phyloP scores from a whole-genome alignment of 2,329 filamentous ascomycete genomes.

The Ramularia endophylla region DNA sequence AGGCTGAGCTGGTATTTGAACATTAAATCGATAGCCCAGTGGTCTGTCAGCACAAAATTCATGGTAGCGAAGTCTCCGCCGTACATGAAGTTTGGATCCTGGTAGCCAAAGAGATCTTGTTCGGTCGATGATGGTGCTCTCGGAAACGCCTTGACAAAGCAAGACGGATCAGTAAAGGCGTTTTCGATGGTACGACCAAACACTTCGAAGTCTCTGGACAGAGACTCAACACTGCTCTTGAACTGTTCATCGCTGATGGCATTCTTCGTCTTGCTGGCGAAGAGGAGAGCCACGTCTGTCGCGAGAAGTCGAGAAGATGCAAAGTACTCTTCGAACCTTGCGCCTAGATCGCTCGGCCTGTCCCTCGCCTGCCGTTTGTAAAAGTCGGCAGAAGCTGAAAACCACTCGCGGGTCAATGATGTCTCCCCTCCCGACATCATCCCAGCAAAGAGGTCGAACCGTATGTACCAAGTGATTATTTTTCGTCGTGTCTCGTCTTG shows the following conservation, averaged over 20 bases:
- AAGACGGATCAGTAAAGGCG: constrained; percentile 54
- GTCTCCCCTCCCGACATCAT: constrained; percentile 75
- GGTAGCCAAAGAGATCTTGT: constrained; percentile 69
- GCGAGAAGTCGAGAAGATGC: constrained; percentile 66
- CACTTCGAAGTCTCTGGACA: constrained; percentile 46
- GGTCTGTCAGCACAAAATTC: constrained; percentile 70
- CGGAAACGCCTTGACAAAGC: constrained; percentile 59
- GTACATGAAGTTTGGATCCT: constrained; percentile 63
- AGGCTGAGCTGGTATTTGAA: constrained; percentile 67
- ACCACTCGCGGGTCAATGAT: constrained; percentile 72
- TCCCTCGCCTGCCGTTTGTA: constrained; percentile 54
- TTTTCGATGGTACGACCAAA: constrained; percentile 50
- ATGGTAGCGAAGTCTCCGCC: constrained; percentile 64
- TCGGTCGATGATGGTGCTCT: constrained; percentile 41
- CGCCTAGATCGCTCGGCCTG: constrained; percentile 57
- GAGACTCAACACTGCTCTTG: constrained; percentile 48
- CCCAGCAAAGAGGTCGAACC: constrained; percentile 80
- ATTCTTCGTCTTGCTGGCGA: constrained; percentile 60
- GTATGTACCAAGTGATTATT: constrained; percentile 80
- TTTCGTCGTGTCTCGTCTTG: constrained; percentile 64
- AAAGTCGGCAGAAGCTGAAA: constrained; percentile 57
- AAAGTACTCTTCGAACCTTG: constrained; percentile 57
- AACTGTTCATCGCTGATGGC: constrained; percentile 64
- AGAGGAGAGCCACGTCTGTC: constrained; percentile 73
- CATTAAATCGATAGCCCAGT: constrained; percentile 73